phyloP scores from a whole-genome alignment of 345 rosid species.

The Eucalyptus leucophloia region DNA sequence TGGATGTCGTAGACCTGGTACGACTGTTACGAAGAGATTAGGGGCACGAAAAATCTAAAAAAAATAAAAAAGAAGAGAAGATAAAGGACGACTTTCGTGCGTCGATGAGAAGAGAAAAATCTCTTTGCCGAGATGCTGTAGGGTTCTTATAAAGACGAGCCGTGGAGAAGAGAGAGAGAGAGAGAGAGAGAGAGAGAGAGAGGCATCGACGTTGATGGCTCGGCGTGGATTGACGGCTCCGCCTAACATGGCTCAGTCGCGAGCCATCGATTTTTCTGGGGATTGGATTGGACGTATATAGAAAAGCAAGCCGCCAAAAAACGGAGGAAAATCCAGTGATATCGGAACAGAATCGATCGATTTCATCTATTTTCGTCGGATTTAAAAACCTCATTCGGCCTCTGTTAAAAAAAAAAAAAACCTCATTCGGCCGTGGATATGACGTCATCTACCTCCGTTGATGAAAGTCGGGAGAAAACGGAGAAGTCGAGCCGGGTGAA shows the following conservation, averaged over 20 bases:
- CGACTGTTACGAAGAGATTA: slow-evolving; percentile 40
- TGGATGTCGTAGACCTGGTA: slow-evolving; percentile 1
- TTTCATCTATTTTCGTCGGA: not conserved
- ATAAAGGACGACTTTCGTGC: not conserved
- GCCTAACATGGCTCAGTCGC: slow-evolving; percentile 8
- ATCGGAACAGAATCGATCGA: not conserved
- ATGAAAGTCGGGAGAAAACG: not conserved
- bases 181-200: not conserved
- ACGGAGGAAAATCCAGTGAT: not conserved
- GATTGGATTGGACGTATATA: not conserved
- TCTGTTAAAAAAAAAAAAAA: not conserved
- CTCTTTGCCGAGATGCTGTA: not conserved
- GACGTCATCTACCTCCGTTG: not conserved
- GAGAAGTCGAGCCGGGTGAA: not conserved
- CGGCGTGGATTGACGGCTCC: slow-evolving; percentile 4
- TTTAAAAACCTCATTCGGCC: not conserved
- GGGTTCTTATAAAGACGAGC: slow-evolving; percentile 15
- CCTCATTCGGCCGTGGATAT: too few relatives aligned
- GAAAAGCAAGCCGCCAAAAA: not conserved
- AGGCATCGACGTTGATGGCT: slow-evolving; percentile 2
- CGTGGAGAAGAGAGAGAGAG: not conserved
- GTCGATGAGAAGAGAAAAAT: not conserved
- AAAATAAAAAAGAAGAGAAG: slow-evolving; percentile 4
- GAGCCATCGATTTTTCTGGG: not conserved
- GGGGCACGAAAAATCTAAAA: slow-evolving; percentile 12